These are phyloP conservation scores for Saccharomycopsis selenospora DNA, from an alignment of 805 yeast species.

Conservation along the genomic window DNA sequence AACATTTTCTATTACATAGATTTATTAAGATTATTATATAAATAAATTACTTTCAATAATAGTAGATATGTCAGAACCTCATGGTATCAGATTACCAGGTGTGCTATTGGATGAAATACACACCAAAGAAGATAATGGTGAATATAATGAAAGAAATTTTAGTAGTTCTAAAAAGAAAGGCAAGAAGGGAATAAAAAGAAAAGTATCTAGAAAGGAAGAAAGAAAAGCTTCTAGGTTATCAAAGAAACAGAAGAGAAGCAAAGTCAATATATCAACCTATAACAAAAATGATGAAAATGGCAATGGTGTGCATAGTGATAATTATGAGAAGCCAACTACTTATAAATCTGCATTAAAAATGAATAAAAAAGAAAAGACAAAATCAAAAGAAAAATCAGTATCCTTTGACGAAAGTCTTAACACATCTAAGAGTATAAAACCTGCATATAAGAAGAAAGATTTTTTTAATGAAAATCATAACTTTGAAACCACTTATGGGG, in stretches of 20 bases:
- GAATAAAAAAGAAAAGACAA: slow-evolving; percentile 13
- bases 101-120: slow-evolving; percentile 43
- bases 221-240: slow-evolving; percentile 34
- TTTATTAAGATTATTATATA: no score
- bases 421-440: slow-evolving; percentile 13
- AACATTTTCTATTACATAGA: no score
- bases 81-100: slow-evolving; percentile 52
- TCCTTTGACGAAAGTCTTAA: slow-evolving; percentile 15
- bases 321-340: no score
- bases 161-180: slow-evolving; percentile 23
- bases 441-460: slow-evolving; percentile 23
- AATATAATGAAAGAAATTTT: slow-evolving; percentile 35
- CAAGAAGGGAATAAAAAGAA: slow-evolving; percentile 26
- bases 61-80: slow-evolving; percentile 24
- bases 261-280: neutral
- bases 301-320: slow-evolving; percentile 2
- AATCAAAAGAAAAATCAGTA: slow-evolving; percentile 29
- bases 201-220: slow-evolving; percentile 34
- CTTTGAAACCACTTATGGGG: slow-evolving; percentile 24
- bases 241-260: slow-evolving; percentile 28
- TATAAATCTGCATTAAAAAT: slow-evolving; percentile 3
- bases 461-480: slow-evolving; percentile 24
- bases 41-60: no score
- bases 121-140: slow-evolving; percentile 34
- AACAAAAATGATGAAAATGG: neutral